Percentiles rank a stretch among this genome's conserved stretches.
Conservation (phyloP, 176 grass and related monocot genomes). For the Eragrostis curvula region DNA sequence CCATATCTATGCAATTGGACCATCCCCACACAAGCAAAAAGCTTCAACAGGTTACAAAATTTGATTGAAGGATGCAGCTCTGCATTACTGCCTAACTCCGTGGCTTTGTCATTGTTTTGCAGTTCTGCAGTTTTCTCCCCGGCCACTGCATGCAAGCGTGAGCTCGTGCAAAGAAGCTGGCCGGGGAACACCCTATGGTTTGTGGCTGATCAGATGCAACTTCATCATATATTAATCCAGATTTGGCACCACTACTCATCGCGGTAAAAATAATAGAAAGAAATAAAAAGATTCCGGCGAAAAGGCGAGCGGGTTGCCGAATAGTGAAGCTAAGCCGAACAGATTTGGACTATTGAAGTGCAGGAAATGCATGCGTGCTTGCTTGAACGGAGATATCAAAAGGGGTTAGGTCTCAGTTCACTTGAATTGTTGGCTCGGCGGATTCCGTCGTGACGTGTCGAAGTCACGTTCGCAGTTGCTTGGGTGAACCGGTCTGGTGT, state of each 20-base stretch:
- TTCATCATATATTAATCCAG: conserved; percentile 3
- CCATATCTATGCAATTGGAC: conserved; percentile 21
- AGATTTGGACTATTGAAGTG: not conserved
- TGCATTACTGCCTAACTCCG: conserved; percentile 37
- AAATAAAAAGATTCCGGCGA: not conserved
- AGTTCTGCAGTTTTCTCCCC: not conserved
- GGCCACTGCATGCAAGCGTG: not conserved
- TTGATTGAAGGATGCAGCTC: not conserved
- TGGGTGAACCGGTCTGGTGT: conserved; percentile 18
- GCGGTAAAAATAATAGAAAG: not conserved
- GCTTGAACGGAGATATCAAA: not conserved
- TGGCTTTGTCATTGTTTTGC: not conserved
- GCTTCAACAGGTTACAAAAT: not conserved
- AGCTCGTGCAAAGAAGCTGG: not conserved
- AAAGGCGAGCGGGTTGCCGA: not conserved
- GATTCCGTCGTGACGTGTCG: conserved; percentile 35
- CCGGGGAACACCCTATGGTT: conserved; percentile 1
- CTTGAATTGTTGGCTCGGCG: not conserved
- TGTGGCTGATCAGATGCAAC: conserved; percentile 7
- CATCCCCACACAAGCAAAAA: conserved; percentile 29
- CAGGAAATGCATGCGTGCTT: not conserved
- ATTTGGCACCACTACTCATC: conserved; percentile 1
- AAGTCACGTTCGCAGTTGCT: conserved; percentile 6
- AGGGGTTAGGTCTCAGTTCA: conserved; percentile 41
- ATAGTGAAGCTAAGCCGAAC: conserved; percentile 41